Conservation (phyloP, 2,329 filamentous ascomycete species). For the Biscogniauxia sp. region DNA sequence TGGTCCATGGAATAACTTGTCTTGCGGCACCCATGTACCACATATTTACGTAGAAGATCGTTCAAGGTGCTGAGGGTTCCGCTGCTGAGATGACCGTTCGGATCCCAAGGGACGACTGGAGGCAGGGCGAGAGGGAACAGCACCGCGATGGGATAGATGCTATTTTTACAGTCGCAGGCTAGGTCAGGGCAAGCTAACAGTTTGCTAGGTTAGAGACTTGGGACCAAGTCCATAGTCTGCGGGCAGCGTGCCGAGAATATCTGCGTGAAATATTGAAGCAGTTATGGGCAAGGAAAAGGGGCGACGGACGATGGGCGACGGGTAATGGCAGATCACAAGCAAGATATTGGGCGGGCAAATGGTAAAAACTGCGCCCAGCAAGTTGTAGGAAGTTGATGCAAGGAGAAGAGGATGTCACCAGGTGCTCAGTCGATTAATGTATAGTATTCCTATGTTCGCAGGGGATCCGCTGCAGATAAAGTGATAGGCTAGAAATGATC, state of each 20-base stretch:
- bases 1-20: conserved; percentile 31
- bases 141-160: neutral
- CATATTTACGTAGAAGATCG: neutral
- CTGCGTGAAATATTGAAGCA: conserved; percentile 6
- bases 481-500: conserved; percentile 28
- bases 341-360: conserved; percentile 13
- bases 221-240: conserved; percentile 14
- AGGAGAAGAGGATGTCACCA: conserved; percentile 7
- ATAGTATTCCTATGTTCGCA: conserved; percentile 14
- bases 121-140: neutral
- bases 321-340: conserved; percentile 18
- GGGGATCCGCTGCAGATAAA: conserved; percentile 29
- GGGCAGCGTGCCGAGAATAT: conserved; percentile 15
- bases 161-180: too few species aligned
- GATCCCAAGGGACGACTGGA: neutral
- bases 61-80: neutral
- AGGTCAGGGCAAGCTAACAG: too few species aligned
- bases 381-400: conserved; percentile 14
- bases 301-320: neutral
- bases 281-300: conserved; percentile 8
- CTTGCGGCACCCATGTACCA: conserved; percentile 15
- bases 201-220: neutral
- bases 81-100: neutral
- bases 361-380: conserved; percentile 9
- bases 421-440: conserved; percentile 6